These are phyloP conservation scores for Penicillium desertorum DNA, from an alignment of 495 filamentous ascomycete genomes.

Conservation along the genomic window DNA sequence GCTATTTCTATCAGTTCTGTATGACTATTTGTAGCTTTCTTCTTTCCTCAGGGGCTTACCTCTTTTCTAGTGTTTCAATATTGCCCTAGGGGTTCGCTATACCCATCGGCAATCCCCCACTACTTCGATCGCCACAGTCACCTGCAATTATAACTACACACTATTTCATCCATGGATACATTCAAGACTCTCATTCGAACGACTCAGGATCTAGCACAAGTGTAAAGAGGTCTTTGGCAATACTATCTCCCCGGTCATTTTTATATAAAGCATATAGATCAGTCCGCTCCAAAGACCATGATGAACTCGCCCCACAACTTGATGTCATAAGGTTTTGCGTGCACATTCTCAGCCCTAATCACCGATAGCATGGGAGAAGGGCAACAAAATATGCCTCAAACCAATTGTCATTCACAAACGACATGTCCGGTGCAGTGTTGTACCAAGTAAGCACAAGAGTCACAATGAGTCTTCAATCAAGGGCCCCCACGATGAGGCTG, in stretches of 20 bases:
- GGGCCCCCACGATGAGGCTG: constrained; percentile 21
- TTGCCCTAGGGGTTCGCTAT: neutral
- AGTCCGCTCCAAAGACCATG: neutral
- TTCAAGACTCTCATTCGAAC: neutral
- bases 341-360: constrained; percentile 12
- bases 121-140: constrained; percentile 5
- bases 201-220: neutral
- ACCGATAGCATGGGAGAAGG: neutral
- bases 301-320: constrained; percentile 11
- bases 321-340: constrained; percentile 14
- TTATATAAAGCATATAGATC: neutral
- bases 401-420: neutral
- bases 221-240: neutral
- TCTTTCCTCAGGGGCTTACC: neutral
- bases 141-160: neutral
- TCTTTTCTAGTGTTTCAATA: neutral
- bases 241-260: neutral
- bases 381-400: neutral
- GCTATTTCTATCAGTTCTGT: neutral
- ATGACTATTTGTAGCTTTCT: neutral
- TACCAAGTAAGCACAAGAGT: neutral
- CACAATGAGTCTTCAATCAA: constrained; percentile 9
- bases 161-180: neutral
- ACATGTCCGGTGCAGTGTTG: neutral
- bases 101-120: constrained; percentile 5